Evolutionary conservation across 495 filamentous ascomycete species (phyloP), one percentile per base, ranked within the genome.

Genomic region (Penicillium fimorum): DNA sequence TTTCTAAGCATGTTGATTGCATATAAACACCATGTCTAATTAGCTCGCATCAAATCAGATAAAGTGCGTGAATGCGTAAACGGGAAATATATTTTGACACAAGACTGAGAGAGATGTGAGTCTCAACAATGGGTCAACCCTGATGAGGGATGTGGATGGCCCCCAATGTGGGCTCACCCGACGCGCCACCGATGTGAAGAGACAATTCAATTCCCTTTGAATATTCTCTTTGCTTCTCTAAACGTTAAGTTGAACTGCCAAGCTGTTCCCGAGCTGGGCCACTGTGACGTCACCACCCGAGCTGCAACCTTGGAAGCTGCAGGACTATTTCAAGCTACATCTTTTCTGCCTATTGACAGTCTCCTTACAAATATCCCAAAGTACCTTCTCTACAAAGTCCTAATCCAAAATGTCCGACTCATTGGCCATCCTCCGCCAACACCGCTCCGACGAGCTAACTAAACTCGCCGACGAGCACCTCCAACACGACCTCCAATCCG

Each of bases 391-490:
- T 41, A 2, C 32, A 13, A 11, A n/a, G 9, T 37, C 13, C 13
- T 7, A 17, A 38, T 27, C 8, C 50, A 61, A n/a, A 32, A 74
- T 74, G 70, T 59, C 76, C 22, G 78, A 83, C 47, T 81, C 81
- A 1, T 66, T 87, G 46, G 81, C 85, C 47, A 58, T 78, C 46
- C 75, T 86, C 64, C 82, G 85, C 50, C 76, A 73, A 55, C 72
- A 71, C 48, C 70, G 79, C 45, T 74, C 73, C 53, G 66, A 80
- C 48, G 81, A 86, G 33, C 77, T 89, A 20, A 66, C 70, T 50
- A 67, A 72, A 24, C 77, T 90, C 11, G 85, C 84, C 29, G 82
- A 87, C 55, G 65, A 84, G 49, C 87, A 88, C 69, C 51, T 86
- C 32, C 73, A 88, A 51, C 77, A 86, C 52, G 85, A 88, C 58